Base-by-base conservation (phyloP, 1,284 basidiomycete genomes). In the Naganishia albida region DNA sequence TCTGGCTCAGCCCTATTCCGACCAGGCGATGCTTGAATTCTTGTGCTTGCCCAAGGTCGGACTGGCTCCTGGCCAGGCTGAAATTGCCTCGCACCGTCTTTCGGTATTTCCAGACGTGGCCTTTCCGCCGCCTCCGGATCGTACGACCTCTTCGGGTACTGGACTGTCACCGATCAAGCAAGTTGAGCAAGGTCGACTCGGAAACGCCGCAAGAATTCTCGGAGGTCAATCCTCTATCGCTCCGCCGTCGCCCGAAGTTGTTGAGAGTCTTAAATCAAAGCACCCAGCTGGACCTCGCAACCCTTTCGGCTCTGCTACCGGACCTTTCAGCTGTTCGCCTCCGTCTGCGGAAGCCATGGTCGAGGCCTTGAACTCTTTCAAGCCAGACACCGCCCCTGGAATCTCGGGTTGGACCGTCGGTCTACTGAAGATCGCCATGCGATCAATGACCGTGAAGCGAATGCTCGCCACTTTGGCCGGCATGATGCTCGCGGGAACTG, bases 401-500 rank as follows among this genome's bases (percentile, higher is more conserved):
- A n/a, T 53, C 28, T 53, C 51, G 3, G 51, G 51, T 1, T 53
- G 53, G 53, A 38, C 53, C 7, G 53, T 51, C 49, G n/a, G n/a
- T n/a, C n/a, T n/a, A n/a, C n/a, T n/a, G n/a, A n/a, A n/a, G n/a
- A n/a, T n/a, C n/a, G n/a, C n/a, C n/a, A n/a, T n/a, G n/a, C n/a
- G n/a, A n/a, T n/a, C n/a, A n/a, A n/a, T n/a, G n/a, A n/a, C n/a
- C n/a, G n/a, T n/a, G n/a, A n/a, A n/a, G n/a, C n/a, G n/a, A n/a
- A n/a, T n/a, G n/a, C n/a, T n/a, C n/a, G n/a, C n/a, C n/a, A n/a
- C n/a, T n/a, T n/a, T n/a, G n/a, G n/a, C n/a, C n/a, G n/a, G n/a
- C n/a, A n/a, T n/a, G n/a, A n/a, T n/a, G n/a, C n/a, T n/a, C n/a
- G n/a, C n/a, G n/a, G n/a, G n/a, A n/a, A n/a, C n/a, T n/a, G n/a